Percentiles rank a stretch among this genome's conserved stretches.
These are phyloP conservation scores for Leishmania arabica DNA, from an alignment of 208 protist species.

Conservation along the genomic window DNA sequence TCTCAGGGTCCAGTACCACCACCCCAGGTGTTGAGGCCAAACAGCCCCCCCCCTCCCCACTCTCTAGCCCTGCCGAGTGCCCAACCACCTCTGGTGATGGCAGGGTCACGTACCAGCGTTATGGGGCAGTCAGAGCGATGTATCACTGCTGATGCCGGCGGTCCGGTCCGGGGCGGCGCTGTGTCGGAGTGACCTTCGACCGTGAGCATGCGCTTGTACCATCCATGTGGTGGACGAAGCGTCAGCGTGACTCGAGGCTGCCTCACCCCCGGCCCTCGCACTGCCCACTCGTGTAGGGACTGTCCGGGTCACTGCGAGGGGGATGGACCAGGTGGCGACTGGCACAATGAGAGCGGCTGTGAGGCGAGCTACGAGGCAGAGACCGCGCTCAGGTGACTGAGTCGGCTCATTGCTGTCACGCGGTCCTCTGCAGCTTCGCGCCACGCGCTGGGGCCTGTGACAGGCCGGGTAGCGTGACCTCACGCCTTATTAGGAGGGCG, in stretches of 20 bases:
- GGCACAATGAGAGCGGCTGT: neutral
- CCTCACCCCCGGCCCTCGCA: neutral
- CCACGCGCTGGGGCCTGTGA: neutral
- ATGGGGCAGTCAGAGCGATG: neutral
- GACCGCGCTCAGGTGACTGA: neutral
- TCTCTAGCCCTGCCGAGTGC: neutral
- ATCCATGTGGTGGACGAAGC: neutral
- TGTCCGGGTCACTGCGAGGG: neutral
- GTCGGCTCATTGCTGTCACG: neutral
- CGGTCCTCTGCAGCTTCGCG: neutral
- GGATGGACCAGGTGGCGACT: neutral
- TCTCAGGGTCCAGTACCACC: too few species aligned
- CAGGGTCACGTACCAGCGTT: neutral
- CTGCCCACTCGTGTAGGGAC: neutral
- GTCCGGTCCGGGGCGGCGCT: neutral
- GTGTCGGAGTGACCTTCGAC: neutral
- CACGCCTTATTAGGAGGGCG: neutral
- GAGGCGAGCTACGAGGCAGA: neutral
- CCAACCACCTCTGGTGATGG: neutral
- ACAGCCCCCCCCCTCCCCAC: too few species aligned
- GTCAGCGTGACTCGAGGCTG: neutral
- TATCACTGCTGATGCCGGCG: neutral
- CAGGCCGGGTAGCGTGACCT: neutral
- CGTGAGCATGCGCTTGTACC: neutral
- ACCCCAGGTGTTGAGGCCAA: too few species aligned